A percentile compares a stretch with the other conserved stretches of the same genome.
Conservation (phyloP, 768 basidiomycete genomes). For the Amanita rimosa region DNA sequence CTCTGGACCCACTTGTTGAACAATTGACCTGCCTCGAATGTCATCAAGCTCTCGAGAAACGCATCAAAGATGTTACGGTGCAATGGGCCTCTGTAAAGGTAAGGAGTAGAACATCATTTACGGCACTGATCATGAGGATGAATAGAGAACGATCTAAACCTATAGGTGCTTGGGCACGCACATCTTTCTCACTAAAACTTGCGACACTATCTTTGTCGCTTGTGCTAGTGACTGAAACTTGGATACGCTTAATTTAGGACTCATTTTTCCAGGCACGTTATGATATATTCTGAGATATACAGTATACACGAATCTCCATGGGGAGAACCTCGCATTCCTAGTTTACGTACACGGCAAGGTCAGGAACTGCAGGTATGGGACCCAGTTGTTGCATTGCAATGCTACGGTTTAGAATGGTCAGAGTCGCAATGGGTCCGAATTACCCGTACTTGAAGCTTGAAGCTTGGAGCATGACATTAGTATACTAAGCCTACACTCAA, state of each 20-base stretch:
- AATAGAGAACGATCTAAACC: constrained; percentile 4
- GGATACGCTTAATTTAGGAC: background rate
- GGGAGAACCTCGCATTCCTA: no score
- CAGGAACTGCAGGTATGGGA: no score
- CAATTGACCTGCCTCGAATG: constrained; percentile 19
- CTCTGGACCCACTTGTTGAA: constrained; percentile 17
- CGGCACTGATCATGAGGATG: no score
- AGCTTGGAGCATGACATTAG: no score
- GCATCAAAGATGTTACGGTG: constrained; percentile 17
- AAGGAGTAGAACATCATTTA: background rate
- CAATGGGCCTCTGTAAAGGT: constrained; percentile 24
- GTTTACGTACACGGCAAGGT: no score
- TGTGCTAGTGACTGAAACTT: background rate
- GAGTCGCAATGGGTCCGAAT: no score
- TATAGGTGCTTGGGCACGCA: background rate
- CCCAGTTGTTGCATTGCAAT: no score
- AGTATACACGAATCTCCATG: background rate
- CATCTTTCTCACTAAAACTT: background rate
- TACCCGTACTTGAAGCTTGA: no score
- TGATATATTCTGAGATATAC: background rate
- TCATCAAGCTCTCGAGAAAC: constrained; percentile 12
- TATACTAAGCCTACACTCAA: no score
- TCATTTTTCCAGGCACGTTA: background rate
- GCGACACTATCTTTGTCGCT: background rate
- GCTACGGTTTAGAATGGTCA: no score